Conservation (phyloP, 306 rosid species). For the Quercus alba region DNA sequence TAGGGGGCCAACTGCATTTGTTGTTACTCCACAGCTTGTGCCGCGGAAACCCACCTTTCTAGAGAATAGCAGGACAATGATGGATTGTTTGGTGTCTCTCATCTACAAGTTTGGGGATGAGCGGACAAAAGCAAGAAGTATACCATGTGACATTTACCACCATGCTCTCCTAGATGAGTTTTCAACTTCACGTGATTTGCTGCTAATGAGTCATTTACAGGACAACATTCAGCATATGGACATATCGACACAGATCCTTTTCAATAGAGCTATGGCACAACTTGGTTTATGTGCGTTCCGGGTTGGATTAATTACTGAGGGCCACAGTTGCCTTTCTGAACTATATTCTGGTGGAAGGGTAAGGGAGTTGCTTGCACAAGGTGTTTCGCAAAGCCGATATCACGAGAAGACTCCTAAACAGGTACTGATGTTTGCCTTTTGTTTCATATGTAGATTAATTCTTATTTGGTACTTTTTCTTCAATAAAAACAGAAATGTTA, state of each 20-base stretch:
- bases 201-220: conserved; percentile 97
- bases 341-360: conserved; percentile 97
- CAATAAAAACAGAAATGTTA: background rate
- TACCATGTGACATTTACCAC: conserved; percentile 96
- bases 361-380: conserved; percentile 95
- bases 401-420: conserved; percentile 99
- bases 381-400: conserved; percentile 86
- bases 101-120: conserved; percentile 88
- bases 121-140: conserved; percentile 91
- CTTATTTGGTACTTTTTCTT: no score
- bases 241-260: conserved; percentile 89
- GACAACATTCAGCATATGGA: conserved; percentile 89
- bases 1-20: conserved; percentile 70
- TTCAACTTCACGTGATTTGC: conserved; percentile 74
- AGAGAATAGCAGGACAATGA: conserved; percentile 68
- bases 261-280: conserved; percentile 92
- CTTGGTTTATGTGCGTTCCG: conserved; percentile 92
- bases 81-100: conserved; percentile 82
- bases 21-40: conserved; percentile 71
- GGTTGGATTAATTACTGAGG: conserved; percentile 73
- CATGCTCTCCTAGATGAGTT: conserved; percentile 89
- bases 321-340: conserved; percentile 85
- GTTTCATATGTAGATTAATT: background rate
- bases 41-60: conserved; percentile 81
- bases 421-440: conserved; percentile 36